Base-by-base conservation (phyloP, 345 rosid genomes). In the Kandelia obovata region DNA sequence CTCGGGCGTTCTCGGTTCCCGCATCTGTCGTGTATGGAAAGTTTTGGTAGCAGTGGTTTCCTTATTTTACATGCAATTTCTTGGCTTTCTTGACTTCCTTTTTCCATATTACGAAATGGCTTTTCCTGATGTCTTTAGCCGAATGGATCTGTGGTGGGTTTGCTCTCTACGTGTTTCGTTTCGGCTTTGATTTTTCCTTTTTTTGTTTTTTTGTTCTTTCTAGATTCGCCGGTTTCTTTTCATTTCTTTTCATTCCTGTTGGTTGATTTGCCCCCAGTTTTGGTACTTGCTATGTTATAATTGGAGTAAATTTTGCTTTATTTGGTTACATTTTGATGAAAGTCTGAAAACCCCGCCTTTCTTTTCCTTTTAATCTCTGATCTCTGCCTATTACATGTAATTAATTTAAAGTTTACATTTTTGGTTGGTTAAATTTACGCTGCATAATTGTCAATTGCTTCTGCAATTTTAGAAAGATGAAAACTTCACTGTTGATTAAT, bases 131-230 rank as follows among this genome's bases (percentile, higher is more conserved):
- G 26, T 27, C 31, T 25, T 57, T 65, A 32, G 35, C 64, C 9
- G 49, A n/a, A 30, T 67, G 71, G 76, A 73, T 73, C 76, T 55
- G 53, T 66, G 19, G 35, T 57, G 58, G 32, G 49, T 43, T 56
- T 59, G n/a, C 69, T 64, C 69, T 64, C 17, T 3, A 0, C 25
- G 1, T 6, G 47, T 28, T 46, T 21, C 53, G 15, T 37, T 56
- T 63, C 25, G 2, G 1, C 1, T 26, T 63, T 10, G 25, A 26
- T 64, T 63, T 21, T 21, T 21, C 21, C 21, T 21, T 32, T 25
- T 8, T 21, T 2, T 13, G 15, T 53, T 7, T 35, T 35, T 34
- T 26, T 28, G 25, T 58, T 4, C 8, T 72, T 16, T 65, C 21
- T 27, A 65, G 60, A 64, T 46, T 26, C 4, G 23, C 20, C 7